These are phyloP conservation scores for Fusarium pseudocircinatum DNA, from an alignment of 2,329 filamentous ascomycete genomes.

Conservation along the genomic window DNA sequence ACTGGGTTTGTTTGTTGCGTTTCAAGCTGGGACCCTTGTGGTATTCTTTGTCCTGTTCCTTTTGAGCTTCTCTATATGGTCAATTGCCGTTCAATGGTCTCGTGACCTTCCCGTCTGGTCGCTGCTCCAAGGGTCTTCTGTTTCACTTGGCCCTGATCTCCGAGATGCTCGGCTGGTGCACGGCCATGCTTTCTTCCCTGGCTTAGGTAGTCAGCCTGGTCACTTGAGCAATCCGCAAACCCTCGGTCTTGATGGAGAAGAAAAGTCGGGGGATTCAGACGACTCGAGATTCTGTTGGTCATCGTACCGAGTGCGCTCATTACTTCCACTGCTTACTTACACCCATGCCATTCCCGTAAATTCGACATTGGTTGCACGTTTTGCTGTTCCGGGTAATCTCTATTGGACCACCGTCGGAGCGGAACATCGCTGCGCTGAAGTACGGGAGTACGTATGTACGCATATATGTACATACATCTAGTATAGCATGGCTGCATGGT, in stretches of 20 bases:
- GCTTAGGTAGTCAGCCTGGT: neutral
- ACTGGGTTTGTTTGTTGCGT: conserved; percentile 18
- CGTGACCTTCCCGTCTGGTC: conserved; percentile 31
- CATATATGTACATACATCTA: too few species aligned
- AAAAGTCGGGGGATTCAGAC: neutral
- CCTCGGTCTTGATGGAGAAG: conserved; percentile 1
- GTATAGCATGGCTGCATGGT: neutral
- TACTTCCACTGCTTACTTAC: conserved; percentile 3
- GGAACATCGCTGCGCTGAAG: neutral
- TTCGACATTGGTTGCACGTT: neutral
- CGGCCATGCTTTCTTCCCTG: neutral
- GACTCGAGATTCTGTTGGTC: neutral
- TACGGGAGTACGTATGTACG: neutral
- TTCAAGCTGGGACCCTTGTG: conserved; percentile 3
- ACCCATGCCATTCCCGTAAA: neutral
- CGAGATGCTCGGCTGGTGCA: conserved; percentile 28
- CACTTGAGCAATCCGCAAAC: conserved; percentile 6
- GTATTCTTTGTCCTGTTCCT: conserved; percentile 13
- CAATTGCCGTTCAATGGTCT: conserved; percentile 19
- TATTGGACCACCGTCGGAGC: conserved; percentile 2
- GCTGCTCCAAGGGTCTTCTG: conserved; percentile 15
- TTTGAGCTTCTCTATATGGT: conserved; percentile 20
- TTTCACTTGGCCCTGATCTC: conserved; percentile 8
- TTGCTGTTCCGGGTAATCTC: neutral
- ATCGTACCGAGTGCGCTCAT: neutral